phyloP scores from a whole-genome alignment of 805 yeast species.

The Candida andamanensis region DNA sequence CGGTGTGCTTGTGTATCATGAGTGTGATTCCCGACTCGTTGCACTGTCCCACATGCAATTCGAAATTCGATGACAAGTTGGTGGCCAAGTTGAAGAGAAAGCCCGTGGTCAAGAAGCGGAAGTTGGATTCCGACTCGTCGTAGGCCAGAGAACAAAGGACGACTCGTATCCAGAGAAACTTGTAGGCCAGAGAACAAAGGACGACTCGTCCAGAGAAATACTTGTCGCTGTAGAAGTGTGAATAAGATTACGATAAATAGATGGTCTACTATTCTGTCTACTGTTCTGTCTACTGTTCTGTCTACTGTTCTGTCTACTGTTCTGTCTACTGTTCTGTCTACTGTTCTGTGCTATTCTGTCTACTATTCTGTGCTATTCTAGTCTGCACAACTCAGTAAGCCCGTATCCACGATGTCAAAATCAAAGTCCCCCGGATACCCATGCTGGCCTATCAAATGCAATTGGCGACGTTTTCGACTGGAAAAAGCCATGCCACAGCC shows the following conservation, averaged over 20 bases:
- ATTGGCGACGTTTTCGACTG: constrained; percentile 34
- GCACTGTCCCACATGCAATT: constrained; percentile 82
- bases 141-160: not conserved
- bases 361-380: no score
- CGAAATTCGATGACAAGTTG: constrained; percentile 63
- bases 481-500: constrained; percentile 36
- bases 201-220: no score
- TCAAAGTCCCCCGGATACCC: constrained; percentile 37
- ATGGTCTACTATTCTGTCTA: no score
- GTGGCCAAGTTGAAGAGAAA: constrained; percentile 53
- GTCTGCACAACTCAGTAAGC: no score
- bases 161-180: not conserved
- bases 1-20: constrained; percentile 82
- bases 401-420: constrained; percentile 25
- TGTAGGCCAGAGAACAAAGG: no score
- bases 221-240: no score
- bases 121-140: constrained; percentile 12
- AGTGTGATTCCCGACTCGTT: constrained; percentile 63
- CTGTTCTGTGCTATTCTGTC: no score
- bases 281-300: no score
- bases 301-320: no score
- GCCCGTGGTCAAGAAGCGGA: constrained; percentile 49
- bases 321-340: no score
- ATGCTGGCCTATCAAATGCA: constrained; percentile 49
- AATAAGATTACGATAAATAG: not conserved